Percentiles rank a stretch among this genome's conserved stretches.
phyloP scores from a whole-genome alignment of 2,329 filamentous ascomycete species.

The Erysiphe neolycopersici region DNA sequence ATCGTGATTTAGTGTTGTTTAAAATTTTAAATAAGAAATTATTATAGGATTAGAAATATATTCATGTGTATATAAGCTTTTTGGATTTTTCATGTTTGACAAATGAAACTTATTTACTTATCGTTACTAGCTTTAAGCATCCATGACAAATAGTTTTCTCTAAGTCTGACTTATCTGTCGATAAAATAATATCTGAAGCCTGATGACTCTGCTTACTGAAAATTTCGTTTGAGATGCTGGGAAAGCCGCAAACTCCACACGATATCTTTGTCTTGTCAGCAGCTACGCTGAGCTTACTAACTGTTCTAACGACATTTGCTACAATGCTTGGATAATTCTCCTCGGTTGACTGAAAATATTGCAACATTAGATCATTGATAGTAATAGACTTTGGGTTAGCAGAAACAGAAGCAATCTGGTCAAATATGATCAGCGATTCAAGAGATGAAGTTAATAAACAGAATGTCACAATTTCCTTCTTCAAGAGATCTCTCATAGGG shows the following conservation, averaged over 20 bases:
- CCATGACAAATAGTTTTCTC: too few species aligned
- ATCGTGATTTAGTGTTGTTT: too few species aligned
- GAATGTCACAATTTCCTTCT: slow-evolving; percentile 51
- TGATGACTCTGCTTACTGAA: not conserved
- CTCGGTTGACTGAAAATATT: slow-evolving; percentile 73
- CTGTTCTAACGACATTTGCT: slow-evolving; percentile 80
- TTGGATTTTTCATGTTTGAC: too few species aligned
- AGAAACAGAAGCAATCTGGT: slow-evolving; percentile 13
- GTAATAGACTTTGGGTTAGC: slow-evolving; percentile 36
- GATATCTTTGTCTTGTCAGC: slow-evolving; percentile 11
- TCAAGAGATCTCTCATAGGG: slow-evolving; percentile 62
- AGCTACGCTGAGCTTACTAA: slow-evolving; percentile 44
- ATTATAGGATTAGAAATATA: too few species aligned
- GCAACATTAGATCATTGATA: slow-evolving; percentile 71
- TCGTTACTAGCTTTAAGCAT: too few species aligned
- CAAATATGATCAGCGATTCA: slow-evolving; percentile 19
- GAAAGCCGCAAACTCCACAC: slow-evolving; percentile 34
- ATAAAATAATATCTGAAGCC: too few species aligned
- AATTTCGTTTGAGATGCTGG: not conserved
- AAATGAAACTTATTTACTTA: too few species aligned
- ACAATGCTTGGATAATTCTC: slow-evolving; percentile 73
- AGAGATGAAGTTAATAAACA: slow-evolving; percentile 27
- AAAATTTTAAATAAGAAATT: too few species aligned
- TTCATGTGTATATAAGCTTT: too few species aligned
- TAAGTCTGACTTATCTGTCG: too few species aligned